Conservation (phyloP, 1,284 basidiomycete species). For the Phellinidium pouzarii region DNA sequence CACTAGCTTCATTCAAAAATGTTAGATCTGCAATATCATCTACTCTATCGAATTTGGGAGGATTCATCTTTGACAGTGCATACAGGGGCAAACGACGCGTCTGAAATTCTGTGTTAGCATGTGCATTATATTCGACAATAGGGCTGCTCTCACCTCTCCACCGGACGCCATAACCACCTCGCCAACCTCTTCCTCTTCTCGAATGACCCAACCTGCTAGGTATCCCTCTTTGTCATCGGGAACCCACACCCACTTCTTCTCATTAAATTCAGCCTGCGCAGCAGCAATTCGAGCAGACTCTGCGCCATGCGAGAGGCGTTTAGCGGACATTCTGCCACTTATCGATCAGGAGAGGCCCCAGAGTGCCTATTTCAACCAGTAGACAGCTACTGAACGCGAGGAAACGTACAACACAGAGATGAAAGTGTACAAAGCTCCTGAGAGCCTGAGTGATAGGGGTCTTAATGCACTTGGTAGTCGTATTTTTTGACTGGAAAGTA, state of each 20-base stretch:
- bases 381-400: too few species aligned
- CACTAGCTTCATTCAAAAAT: conserved; percentile 96
- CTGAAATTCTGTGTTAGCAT: conserved; percentile 33
- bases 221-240: conserved; percentile 88
- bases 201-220: conserved; percentile 83
- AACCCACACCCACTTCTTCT: conserved; percentile 97
- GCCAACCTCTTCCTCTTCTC: conserved; percentile 73
- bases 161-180: conserved; percentile 76
- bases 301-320: conserved; percentile 53
- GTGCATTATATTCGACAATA: conserved; percentile 4
- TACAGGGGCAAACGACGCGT: conserved; percentile 71
- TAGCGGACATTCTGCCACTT: conserved; percentile 23
- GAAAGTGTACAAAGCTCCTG: too few species aligned
- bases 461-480: too few species aligned
- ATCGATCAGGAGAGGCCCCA: too few species aligned
- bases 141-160: conserved; percentile 54
- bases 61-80: conserved; percentile 91
- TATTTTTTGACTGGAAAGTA: too few species aligned
- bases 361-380: too few species aligned
- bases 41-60: conserved; percentile 96
- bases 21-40: conserved; percentile 99
- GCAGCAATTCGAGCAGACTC: conserved; percentile 78
- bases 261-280: conserved; percentile 89
- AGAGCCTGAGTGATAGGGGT: too few species aligned
- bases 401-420: too few species aligned